phyloP scores from a whole-genome alignment of 2,329 filamentous ascomycete genomes.

The Coniella lustricola region DNA sequence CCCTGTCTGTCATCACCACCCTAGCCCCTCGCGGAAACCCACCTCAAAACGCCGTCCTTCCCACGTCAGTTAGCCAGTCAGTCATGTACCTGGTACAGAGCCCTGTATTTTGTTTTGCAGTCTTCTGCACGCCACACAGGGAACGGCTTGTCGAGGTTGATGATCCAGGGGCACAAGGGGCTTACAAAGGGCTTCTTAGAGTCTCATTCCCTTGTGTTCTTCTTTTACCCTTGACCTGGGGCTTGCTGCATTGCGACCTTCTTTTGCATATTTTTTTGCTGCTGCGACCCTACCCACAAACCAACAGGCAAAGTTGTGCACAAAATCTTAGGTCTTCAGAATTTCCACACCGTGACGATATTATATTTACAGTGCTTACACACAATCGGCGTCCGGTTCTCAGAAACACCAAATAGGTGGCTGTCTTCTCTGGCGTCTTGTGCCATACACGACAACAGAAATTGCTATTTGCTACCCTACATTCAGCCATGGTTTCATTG shows the following conservation, averaged over 20 bases:
- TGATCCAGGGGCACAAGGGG: background rate
- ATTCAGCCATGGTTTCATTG: constrained; percentile 9
- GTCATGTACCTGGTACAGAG: background rate
- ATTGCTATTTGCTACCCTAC: constrained; percentile 4
- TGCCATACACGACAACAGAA: no score
- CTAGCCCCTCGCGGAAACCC: constrained; percentile 8
- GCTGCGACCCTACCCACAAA: constrained; percentile 6
- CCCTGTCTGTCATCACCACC: constrained; percentile 8
- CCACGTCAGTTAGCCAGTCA: constrained; percentile 8
- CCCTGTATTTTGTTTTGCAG: constrained; percentile 7
- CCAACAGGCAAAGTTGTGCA: constrained; percentile 6
- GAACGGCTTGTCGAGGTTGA: constrained; percentile 1
- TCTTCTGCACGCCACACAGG: constrained; percentile 7
- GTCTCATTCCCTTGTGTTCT: constrained; percentile 8
- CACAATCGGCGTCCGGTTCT: constrained; percentile 5
- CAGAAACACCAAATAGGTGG: constrained; percentile 1
- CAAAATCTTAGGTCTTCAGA: background rate
- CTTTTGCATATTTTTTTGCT: constrained; percentile 8
- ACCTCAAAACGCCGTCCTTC: no score
- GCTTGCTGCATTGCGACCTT: constrained; percentile 12
- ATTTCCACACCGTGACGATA: constrained; percentile 3
- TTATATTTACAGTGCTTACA: constrained; percentile 16
- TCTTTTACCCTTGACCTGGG: constrained; percentile 9
- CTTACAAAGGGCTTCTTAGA: background rate
- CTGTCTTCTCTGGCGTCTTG: background rate